Percentiles rank a stretch among this genome's conserved stretches.
Conservation (phyloP, 2,329 filamentous ascomycete species). For the Emmonsiellopsis sp. region DNA sequence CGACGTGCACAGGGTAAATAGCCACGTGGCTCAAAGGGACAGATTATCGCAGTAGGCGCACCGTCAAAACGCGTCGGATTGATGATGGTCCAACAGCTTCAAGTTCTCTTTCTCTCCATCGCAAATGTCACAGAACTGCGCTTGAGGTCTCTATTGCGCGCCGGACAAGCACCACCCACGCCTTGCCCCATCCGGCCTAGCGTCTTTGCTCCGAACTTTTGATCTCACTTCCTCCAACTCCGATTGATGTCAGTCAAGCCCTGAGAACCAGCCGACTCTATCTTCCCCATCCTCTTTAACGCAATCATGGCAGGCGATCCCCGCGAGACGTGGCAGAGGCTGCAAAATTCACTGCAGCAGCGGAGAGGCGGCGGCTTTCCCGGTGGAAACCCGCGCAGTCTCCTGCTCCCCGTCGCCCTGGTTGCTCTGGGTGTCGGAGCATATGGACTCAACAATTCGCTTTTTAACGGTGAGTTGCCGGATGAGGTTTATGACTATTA, state of each 20-base stretch:
- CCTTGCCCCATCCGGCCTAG: slow-evolving; percentile 10
- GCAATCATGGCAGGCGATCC: slow-evolving; percentile 44
- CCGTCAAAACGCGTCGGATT: neutral
- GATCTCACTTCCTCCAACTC: neutral
- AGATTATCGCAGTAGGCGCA: neutral
- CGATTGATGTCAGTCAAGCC: neutral
- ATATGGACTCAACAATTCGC: slow-evolving; percentile 41
- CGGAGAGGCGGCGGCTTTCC: slow-evolving; percentile 43
- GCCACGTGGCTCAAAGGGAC: neutral
- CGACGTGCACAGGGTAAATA: neutral
- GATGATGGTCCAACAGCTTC: neutral
- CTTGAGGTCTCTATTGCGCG: neutral
- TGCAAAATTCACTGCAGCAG: slow-evolving; percentile 53
- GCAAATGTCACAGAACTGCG: neutral
- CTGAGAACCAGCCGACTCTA: neutral
- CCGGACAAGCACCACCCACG: neutral
- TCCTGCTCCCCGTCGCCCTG: slow-evolving; percentile 46
- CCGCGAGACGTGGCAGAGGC: slow-evolving; percentile 55
- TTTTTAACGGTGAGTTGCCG: slow-evolving; percentile 53
- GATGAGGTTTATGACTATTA: slow-evolving; percentile 5
- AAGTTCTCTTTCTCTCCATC: neutral
- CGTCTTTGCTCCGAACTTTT: slow-evolving; percentile 10
- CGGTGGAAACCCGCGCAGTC: slow-evolving; percentile 39
- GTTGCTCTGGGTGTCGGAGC: slow-evolving; percentile 41
- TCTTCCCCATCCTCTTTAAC: slow-evolving; percentile 8